A percentile compares a stretch with the other conserved stretches of the same genome.
phyloP scores from a whole-genome alignment of 352 stramenopile genomes.

The Globisporangium paroecandrum region DNA sequence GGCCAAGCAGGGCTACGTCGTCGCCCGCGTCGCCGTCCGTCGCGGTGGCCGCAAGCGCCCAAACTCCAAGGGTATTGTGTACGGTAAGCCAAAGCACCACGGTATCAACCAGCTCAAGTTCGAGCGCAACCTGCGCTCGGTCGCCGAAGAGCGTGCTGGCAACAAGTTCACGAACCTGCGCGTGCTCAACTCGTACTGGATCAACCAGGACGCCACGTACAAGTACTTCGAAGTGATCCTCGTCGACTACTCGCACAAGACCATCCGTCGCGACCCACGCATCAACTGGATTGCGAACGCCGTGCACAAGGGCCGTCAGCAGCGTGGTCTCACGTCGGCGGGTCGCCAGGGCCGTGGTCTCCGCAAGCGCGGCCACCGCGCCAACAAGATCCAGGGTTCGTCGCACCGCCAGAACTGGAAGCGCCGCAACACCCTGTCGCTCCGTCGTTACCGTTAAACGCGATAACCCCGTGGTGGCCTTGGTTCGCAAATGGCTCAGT shows the following conservation, averaged over 20 bases:
- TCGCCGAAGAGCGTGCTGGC: conserved; percentile 98
- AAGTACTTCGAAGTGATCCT: conserved; percentile 99
- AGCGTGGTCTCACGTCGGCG: conserved; percentile 97
- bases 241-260: conserved; percentile 97
- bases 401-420: conserved; percentile 98
- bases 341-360: conserved; percentile 97
- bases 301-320: conserved; percentile 99
- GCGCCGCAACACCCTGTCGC: conserved; percentile 96
- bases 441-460: conserved; percentile 97
- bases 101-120: conserved; percentile 99
- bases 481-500: conserved; percentile 18
- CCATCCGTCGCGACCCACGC: conserved; percentile 97
- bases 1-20: conserved; percentile 99
- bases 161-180: conserved; percentile 97
- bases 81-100: conserved; percentile 99
- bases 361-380: conserved; percentile 97
- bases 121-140: conserved; percentile 96
- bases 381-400: conserved; percentile 98
- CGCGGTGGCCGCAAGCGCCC: conserved; percentile 98
- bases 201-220: conserved; percentile 99
- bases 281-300: conserved; percentile 99
- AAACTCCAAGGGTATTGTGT: conserved; percentile 99
- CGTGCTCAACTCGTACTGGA: conserved; percentile 99
- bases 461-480: conserved; percentile 7
- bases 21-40: conserved; percentile 97